Evolutionary conservation across 1,284 basidiomycete species (phyloP), one percentile per base, ranked within the genome.

Genomic region (Cystobasidium pallidum): DNA sequence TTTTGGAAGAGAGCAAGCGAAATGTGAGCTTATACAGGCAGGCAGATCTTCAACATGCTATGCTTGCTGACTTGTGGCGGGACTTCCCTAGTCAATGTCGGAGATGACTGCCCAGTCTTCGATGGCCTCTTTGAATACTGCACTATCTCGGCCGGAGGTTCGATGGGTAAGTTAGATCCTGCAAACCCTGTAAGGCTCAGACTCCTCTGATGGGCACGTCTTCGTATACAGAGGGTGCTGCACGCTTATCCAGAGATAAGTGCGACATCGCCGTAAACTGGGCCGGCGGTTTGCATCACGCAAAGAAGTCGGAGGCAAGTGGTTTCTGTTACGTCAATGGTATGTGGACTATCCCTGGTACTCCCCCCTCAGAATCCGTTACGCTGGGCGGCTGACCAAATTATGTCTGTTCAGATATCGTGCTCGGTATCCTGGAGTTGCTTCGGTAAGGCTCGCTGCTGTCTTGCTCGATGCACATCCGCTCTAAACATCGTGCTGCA

Each of bases 271-370:
- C 95, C 0, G 88, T 99, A 72, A 99, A 99, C 80, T 99, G 95
- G 95, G 95, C 95, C 1, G 95, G 95, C 19, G 95, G 95, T 7
- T 84, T 99, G 66, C 95, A 99, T 80, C 95, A 99, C 80, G 94
- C 95, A 1, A 99, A 99, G 83, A 99, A 98, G 84, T 92, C 93
- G 54, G 96, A 99, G 83, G 95, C 95, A 0, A 94, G 91, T 78
- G 95, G 95, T 0, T 99, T 99, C 82, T 99, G 95, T 83, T 99
- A 98, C 81, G 92, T 99, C 62, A 99, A 99, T 79, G 94, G 94
- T 93, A 13, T 39, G 75, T 63, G 15, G 24, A 79, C 30, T 1
- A 21, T 72, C 47, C 19, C 52, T 36, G 39, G 28, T 63, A 54
- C 36, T 39, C 6, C 13, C 36, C 7, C 36, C 13, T 39, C 13